Percentiles rank a stretch among this genome's conserved stretches.
Evolutionary conservation across 2,329 filamentous ascomycete genomes (phyloP).

Genomic region (Ustulina deusta): DNA sequence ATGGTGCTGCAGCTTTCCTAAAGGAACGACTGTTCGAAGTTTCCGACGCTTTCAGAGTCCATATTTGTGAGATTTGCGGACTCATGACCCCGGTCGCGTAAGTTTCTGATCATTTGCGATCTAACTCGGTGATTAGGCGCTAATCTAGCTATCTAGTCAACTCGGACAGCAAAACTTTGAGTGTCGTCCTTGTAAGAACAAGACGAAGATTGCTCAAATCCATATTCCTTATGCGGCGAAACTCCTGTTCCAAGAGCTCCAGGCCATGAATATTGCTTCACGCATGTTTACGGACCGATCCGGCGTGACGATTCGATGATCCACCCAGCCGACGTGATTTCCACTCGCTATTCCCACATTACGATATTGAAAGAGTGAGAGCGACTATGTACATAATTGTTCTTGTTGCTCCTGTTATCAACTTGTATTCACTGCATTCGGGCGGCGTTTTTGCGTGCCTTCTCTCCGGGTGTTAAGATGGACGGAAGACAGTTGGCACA

Average conservation of each 20-base stretch:
- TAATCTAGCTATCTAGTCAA: conserved; percentile 68
- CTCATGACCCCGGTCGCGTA: conserved; percentile 99
- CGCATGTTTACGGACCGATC: conserved; percentile 94
- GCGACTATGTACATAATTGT: not conserved
- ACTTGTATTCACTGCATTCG: conserved; percentile 41
- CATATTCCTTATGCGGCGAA: conserved; percentile 98
- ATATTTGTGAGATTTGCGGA: conserved; percentile 98
- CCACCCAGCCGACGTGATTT: not conserved
- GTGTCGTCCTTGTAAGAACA: conserved; percentile 98
- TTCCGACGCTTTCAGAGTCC: conserved; percentile 96
- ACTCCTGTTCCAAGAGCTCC: conserved; percentile 96
- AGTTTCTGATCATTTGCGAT: conserved; percentile 59
- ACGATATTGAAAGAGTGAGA: not conserved
- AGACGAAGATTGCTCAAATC: conserved; percentile 97
- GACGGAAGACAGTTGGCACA: not conserved
- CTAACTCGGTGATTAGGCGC: not conserved
- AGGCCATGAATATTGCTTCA: conserved; percentile 97
- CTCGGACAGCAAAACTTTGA: conserved; percentile 96
- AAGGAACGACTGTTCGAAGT: conserved; percentile 98
- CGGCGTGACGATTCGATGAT: conserved; percentile 76
- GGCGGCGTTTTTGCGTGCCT: conserved; percentile 41
- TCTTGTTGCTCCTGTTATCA: conserved; percentile 12
- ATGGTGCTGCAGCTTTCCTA: conserved; percentile 94
- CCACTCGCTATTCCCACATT: not conserved
- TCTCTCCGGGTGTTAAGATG: conserved; percentile 9